Evolutionary conservation across 768 basidiomycete species (phyloP).

Genomic region (Boletus tylopilopsis): DNA sequence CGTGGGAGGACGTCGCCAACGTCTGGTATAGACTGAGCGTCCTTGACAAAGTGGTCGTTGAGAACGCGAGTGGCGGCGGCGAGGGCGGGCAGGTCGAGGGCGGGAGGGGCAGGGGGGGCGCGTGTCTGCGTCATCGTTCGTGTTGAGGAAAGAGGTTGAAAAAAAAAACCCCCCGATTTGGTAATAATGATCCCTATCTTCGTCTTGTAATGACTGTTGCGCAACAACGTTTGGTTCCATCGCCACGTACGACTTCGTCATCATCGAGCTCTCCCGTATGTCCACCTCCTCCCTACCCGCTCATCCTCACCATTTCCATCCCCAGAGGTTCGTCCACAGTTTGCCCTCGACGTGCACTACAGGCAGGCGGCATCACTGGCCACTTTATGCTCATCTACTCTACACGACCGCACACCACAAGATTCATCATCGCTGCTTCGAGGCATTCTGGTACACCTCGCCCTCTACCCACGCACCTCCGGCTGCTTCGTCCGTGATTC

Average conservation of each 20-base stretch:
- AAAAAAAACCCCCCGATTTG: too few relatives aligned
- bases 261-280: slow-evolving; percentile 83
- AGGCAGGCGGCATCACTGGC: slow-evolving; percentile 89
- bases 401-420: slow-evolving; percentile 89
- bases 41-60: slow-evolving; percentile 66
- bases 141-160: too few relatives aligned
- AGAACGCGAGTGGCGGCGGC: slow-evolving; percentile 65
- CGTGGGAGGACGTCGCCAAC: slow-evolving; percentile 65
- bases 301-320: background rate
- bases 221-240: slow-evolving; percentile 32
- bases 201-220: too few relatives aligned
- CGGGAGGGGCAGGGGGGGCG: slow-evolving; percentile 16
- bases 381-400: slow-evolving; percentile 95
- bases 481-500: slow-evolving; percentile 94
- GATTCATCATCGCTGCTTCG: slow-evolving; percentile 86
- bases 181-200: too few relatives aligned
- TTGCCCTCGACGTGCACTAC: slow-evolving; percentile 84
- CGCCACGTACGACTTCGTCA: slow-evolving; percentile 92
- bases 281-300: background rate
- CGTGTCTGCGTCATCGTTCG: slow-evolving; percentile 19
- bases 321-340: slow-evolving; percentile 74
- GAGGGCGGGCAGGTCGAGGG: slow-evolving; percentile 58
- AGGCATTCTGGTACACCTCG: slow-evolving; percentile 97
- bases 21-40: slow-evolving; percentile 73
- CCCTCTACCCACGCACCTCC: slow-evolving; percentile 84